Evolutionary conservation across 1,284 basidiomycete genomes (phyloP), one percentile per base, ranked within the genome.

Genomic region (Ganoderma lingzhi): DNA sequence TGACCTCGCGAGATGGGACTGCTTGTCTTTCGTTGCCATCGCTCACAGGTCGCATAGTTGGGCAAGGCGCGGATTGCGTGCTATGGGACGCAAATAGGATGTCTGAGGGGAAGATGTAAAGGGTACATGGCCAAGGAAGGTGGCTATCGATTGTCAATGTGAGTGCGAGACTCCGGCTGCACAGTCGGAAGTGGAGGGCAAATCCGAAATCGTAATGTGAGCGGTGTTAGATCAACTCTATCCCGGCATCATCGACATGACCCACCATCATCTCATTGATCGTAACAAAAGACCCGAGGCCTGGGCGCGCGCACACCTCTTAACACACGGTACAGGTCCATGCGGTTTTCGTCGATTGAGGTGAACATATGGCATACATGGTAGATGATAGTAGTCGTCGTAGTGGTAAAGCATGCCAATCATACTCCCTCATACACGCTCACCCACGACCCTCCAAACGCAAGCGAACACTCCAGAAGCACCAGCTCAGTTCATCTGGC

Each of bases 401-500:
- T 70, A 65, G 69, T 69, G 63, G 66, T 71, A 73, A 74, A 75
- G 80, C 83, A 79, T 82, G 80, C 79, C 78, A 78, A 64, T 78
- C 79, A 82, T 82, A 80, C 78, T 78, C 78, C 78, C 77, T 77
- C 76, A 78, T 77, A 79, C 70, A 68, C 64, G 71, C 76, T 63
- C 71, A 71, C 69, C 70, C 74, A 70, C 72, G 74, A 70, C 72
- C 66, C 77, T 70, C 73, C 76, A 71, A 58, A 64, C 72, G 69
- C 69, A 70, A 64, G 73, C 69, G 66, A 58, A 71, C 66, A 65
- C 62, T 66, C 63, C 45, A 15, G 17, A 62, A 53, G n/a, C 42
- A 64, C 69, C 70, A 62, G 53, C 73, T 80, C 82, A 98, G 86
- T 96, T 97, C 97, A 99, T 98, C 87, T 97, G 95, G 78, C 96